A percentile compares a stretch with the other conserved stretches of the same genome.
phyloP scores from a whole-genome alignment of 306 rosid genomes.

The Lathyrus tuberosus region DNA sequence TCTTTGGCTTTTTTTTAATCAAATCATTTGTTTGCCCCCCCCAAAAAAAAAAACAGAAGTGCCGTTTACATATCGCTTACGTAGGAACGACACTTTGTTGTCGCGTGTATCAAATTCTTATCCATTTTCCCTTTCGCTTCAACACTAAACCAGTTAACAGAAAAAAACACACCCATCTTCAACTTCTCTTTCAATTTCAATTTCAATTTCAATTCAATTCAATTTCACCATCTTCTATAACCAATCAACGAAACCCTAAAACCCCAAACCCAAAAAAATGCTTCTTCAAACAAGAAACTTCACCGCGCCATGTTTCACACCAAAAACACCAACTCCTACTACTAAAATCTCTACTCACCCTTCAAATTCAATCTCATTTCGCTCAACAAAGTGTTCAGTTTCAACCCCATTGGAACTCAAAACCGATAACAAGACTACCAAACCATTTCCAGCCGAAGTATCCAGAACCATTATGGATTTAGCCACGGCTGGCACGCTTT shows the following conservation, averaged over 20 bases:
- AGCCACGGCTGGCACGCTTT: constrained; percentile 69
- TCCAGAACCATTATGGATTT: constrained; percentile 88
- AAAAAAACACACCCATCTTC: background rate
- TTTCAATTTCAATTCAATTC: background rate
- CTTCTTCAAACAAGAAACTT: constrained; percentile 40
- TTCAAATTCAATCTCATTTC: constrained; percentile 16
- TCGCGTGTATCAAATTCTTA: constrained; percentile 11
- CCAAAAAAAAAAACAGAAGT: too few relatives aligned
- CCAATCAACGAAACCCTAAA: background rate
- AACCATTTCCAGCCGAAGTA: constrained; percentile 82
- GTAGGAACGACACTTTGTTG: background rate
- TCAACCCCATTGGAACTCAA: constrained; percentile 55
- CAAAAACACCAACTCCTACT: background rate
- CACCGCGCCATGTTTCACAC: constrained; percentile 42
- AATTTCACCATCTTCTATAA: background rate
- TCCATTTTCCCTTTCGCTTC: constrained; percentile 12
- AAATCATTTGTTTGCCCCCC: too few relatives aligned
- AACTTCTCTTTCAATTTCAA: background rate
- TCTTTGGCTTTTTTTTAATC: too few relatives aligned
- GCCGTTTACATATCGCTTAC: too few relatives aligned
- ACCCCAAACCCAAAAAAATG: constrained; percentile 9
- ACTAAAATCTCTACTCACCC: background rate
- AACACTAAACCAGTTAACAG: background rate
- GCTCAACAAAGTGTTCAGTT: constrained; percentile 55
- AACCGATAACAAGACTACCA: constrained; percentile 40